Evolutionary conservation across 345 rosid species (phyloP).

Genomic region (Raphanus raphanistrum): DNA sequence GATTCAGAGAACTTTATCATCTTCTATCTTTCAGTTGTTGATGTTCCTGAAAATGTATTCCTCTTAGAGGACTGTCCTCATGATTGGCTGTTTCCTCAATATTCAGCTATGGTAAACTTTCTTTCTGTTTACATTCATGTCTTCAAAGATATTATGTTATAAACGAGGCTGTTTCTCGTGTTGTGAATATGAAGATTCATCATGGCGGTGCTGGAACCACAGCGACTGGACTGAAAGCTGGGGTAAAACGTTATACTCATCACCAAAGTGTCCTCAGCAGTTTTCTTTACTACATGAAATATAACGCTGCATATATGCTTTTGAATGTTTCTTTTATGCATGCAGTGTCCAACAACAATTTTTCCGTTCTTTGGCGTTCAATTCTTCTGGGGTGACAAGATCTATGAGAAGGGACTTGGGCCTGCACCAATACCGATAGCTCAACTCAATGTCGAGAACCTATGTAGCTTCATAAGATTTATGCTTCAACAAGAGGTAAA

Average conservation of each 20-base stretch:
- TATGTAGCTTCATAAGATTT: slow-evolving; percentile 69
- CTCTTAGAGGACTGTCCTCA: slow-evolving; percentile 94
- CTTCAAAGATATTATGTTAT: not conserved
- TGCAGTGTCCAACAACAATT: slow-evolving; percentile 91
- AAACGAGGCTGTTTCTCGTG: slow-evolving; percentile 4
- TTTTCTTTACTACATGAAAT: not conserved
- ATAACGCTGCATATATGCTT: not conserved
- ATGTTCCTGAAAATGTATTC: slow-evolving; percentile 67
- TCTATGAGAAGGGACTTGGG: slow-evolving; percentile 70
- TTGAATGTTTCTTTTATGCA: not conserved
- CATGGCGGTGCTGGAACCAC: slow-evolving; percentile 99
- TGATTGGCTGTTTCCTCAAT: slow-evolving; percentile 98
- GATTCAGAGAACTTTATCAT: not conserved
- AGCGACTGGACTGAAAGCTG: slow-evolving; percentile 91
- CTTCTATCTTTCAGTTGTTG: slow-evolving; percentile 54
- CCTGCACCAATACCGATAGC: slow-evolving; percentile 85
- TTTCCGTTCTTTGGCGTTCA: slow-evolving; percentile 98
- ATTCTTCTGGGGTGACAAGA: slow-evolving; percentile 94
- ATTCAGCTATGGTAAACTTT: slow-evolving; percentile 83
- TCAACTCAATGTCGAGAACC: slow-evolving; percentile 73
- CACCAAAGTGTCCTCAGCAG: not conserved
- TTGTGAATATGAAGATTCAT: slow-evolving; percentile 65
- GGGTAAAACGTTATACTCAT: slow-evolving; percentile 51
- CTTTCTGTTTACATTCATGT: not conserved
- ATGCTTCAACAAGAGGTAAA: slow-evolving; percentile 94